phyloP scores from a whole-genome alignment of 306 rosid genomes.

The Cicer pinnatifidum region DNA sequence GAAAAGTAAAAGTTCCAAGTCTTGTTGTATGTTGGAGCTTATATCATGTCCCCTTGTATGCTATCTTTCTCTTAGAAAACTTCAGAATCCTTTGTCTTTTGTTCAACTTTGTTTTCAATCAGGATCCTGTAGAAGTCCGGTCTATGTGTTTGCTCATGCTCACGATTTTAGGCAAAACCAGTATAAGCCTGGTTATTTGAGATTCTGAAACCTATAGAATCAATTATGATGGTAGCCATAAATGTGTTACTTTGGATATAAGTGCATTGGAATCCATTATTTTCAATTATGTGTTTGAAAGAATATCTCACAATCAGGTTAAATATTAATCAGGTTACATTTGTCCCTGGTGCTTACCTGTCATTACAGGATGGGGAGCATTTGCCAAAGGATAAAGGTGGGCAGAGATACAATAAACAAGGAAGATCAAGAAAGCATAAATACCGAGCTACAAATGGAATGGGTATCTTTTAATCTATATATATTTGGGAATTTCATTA shows the following conservation, averaged over 20 bases:
- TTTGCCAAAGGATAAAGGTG: slow-evolving; percentile 64
- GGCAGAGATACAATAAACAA: slow-evolving; percentile 67
- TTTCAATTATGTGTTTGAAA: neutral
- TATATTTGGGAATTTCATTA: neutral
- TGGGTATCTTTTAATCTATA: slow-evolving; percentile 54
- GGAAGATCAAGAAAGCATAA: slow-evolving; percentile 73
- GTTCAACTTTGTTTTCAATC: neutral
- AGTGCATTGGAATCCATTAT: neutral
- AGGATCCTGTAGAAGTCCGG: neutral
- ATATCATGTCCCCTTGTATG: neutral
- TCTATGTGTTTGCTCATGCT: slow-evolving; percentile 12
- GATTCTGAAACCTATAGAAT: slow-evolving; percentile 3
- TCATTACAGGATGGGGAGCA: slow-evolving; percentile 66
- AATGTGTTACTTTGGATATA: neutral
- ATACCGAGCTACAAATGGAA: slow-evolving; percentile 70
- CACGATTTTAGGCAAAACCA: neutral
- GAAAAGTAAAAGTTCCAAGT: neutral
- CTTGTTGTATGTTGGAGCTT: slow-evolving; percentile 1
- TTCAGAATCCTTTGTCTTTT: slow-evolving; percentile 20
- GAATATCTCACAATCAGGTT: slow-evolving; percentile 2
- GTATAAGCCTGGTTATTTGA: neutral
- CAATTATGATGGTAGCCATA: neutral
- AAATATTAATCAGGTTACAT: slow-evolving; percentile 26
- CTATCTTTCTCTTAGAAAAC: neutral
- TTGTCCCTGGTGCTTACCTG: slow-evolving; percentile 29